Evolutionary conservation across 441 rosid species (phyloP).

Genomic region (Populus hybrid): DNA sequence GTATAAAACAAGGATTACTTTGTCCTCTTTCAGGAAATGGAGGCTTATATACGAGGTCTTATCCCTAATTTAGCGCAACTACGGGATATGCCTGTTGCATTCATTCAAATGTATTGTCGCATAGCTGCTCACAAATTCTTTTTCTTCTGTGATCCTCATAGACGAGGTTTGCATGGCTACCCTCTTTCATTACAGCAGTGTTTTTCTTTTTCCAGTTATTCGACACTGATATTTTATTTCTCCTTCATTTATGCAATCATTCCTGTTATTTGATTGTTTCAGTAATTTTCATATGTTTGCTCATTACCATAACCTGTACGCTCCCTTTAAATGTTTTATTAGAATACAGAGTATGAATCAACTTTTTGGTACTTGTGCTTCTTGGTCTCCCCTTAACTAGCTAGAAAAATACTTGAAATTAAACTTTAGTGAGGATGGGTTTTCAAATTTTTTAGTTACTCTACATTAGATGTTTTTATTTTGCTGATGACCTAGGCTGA

Average conservation of each 20-base stretch:
- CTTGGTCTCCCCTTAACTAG: neutral
- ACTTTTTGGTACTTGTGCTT: neutral
- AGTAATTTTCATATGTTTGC: neutral
- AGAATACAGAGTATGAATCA: neutral
- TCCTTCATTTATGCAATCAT: neutral
- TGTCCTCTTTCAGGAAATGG: conserved; percentile 80
- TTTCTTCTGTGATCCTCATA: conserved; percentile 97
- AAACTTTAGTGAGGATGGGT: neutral
- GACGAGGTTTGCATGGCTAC: conserved; percentile 62
- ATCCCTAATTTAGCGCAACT: conserved; percentile 98
- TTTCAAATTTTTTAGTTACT: neutral
- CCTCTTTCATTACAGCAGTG: conserved; percentile 6
- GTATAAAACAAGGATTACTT: conserved; percentile 9
- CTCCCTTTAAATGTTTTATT: neutral
- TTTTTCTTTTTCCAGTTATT: neutral
- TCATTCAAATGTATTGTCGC: conserved; percentile 88
- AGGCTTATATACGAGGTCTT: conserved; percentile 87
- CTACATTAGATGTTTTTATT: no score
- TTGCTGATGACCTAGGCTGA: neutral
- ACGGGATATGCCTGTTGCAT: conserved; percentile 81
- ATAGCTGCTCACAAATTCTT: conserved; percentile 97
- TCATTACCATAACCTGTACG: neutral
- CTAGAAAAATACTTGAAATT: neutral
- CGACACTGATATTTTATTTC: neutral
- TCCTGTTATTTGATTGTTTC: neutral